Conservation (phyloP, 768 basidiomycete genomes). For the Mycena rebaudengoi region DNA sequence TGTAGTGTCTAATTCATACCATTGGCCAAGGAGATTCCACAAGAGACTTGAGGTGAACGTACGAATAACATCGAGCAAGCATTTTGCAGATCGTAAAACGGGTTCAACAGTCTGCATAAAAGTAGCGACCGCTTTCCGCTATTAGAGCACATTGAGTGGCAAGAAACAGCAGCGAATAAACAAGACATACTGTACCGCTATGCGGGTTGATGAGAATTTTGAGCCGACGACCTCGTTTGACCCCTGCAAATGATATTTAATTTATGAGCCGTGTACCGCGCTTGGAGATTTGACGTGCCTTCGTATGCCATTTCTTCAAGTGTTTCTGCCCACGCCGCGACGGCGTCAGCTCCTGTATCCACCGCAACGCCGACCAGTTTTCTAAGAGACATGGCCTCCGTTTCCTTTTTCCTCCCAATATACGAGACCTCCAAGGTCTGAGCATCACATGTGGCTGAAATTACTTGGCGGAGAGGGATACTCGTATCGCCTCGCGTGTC, state of each 20-base stretch:
- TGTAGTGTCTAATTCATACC: constrained; percentile 65
- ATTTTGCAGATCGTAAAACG: constrained; percentile 73
- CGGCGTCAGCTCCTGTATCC: constrained; percentile 41
- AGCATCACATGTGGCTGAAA: constrained; percentile 55
- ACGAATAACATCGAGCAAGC: constrained; percentile 70
- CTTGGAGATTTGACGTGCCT: constrained; percentile 48
- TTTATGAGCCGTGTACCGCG: not conserved
- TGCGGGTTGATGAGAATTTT: constrained; percentile 82
- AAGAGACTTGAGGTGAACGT: constrained; percentile 35
- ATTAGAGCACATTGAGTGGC: constrained; percentile 44
- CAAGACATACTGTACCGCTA: constrained; percentile 72
- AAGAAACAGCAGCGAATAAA: not conserved
- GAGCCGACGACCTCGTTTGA: constrained; percentile 63
- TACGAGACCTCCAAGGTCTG: constrained; percentile 58
- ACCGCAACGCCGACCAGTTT: constrained; percentile 53
- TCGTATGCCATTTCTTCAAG: constrained; percentile 69
- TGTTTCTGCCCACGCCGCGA: constrained; percentile 60
- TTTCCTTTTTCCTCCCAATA: constrained; percentile 54
- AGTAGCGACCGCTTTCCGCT: constrained; percentile 64
- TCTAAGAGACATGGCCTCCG: constrained; percentile 46
- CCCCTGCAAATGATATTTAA: constrained; percentile 46
- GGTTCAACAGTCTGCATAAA: constrained; percentile 73
- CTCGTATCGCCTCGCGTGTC: too few species aligned
- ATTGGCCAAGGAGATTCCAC: too few species aligned
- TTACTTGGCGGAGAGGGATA: constrained; percentile 58